Conservation (phyloP, 108 stramenopile genomes). For the Aureococcus anophagefferens region DNA sequence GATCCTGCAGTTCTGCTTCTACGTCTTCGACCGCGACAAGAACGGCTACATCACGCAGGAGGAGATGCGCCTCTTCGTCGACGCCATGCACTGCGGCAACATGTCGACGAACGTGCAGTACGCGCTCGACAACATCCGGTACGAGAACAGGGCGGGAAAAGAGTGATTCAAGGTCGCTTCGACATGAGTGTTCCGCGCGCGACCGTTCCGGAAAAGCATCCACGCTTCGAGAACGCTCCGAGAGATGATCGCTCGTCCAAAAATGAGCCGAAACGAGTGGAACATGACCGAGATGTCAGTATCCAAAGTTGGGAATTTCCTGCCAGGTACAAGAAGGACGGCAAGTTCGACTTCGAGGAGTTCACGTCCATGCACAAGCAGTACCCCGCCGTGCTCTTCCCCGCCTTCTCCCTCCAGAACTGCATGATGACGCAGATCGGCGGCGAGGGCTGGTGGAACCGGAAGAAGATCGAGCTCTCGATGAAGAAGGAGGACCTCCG, state of each 20-base stretch:
- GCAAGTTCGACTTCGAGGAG: constrained; percentile 15
- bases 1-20: constrained; percentile 11
- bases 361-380: constrained; percentile 4
- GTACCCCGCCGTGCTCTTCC: constrained; percentile 6
- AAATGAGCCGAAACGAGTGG: no score
- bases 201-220: no score
- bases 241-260: no score
- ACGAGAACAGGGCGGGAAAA: no score
- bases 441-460: neutral
- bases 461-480: neutral
- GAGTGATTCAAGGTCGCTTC: no score
- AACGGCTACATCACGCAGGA: constrained; percentile 12
- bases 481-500: neutral
- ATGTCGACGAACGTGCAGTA: neutral
- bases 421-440: neutral
- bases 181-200: no score
- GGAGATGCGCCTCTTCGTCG: constrained; percentile 3
- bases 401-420: constrained; percentile 2
- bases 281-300: no score
- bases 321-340: constrained; percentile 8
- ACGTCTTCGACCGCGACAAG: constrained; percentile 3
- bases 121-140: neutral
- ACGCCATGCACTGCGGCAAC: neutral
- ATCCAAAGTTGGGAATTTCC: no score
- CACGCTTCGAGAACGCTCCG: no score